These are phyloP conservation scores for Globisporangium cylindrosporum DNA, from an alignment of 352 stramenopile species.

Conservation along the genomic window DNA sequence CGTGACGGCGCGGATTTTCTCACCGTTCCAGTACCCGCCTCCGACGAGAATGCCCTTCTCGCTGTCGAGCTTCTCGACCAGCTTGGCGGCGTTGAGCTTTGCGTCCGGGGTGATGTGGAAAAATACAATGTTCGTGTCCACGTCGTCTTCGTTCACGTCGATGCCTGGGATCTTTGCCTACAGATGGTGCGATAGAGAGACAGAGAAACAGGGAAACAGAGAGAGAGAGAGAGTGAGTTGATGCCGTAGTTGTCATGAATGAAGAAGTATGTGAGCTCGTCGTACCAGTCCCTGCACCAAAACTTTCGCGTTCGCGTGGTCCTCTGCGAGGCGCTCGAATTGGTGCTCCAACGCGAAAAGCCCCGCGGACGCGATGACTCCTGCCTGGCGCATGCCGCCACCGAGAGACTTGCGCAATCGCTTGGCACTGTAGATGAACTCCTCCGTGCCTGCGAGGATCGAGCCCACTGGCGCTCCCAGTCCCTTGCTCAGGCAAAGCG, in stretches of 20 bases:
- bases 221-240: neutral
- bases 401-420: constrained; percentile 95
- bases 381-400: constrained; percentile 96
- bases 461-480: constrained; percentile 93
- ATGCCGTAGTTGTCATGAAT: neutral
- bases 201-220: neutral
- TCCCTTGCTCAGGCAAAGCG: constrained; percentile 95
- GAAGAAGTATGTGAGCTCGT: neutral
- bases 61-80: constrained; percentile 54
- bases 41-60: constrained; percentile 74
- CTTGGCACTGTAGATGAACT: constrained; percentile 88
- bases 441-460: constrained; percentile 88
- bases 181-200: neutral
- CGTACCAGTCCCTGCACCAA: constrained; percentile 61
- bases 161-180: constrained; percentile 60
- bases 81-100: constrained; percentile 50
- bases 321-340: constrained; percentile 73
- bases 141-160: constrained; percentile 43
- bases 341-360: constrained; percentile 91
- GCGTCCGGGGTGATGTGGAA: constrained; percentile 56
- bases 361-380: constrained; percentile 91
- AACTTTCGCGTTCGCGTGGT: constrained; percentile 77
- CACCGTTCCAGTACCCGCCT: constrained; percentile 54
- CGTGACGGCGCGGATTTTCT: constrained; percentile 64
- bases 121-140: constrained; percentile 92